Percentiles rank a stretch among this genome's conserved stretches.
phyloP scores from a whole-genome alignment of 164 flowering plant genomes.

The Buxus sempervirens region DNA sequence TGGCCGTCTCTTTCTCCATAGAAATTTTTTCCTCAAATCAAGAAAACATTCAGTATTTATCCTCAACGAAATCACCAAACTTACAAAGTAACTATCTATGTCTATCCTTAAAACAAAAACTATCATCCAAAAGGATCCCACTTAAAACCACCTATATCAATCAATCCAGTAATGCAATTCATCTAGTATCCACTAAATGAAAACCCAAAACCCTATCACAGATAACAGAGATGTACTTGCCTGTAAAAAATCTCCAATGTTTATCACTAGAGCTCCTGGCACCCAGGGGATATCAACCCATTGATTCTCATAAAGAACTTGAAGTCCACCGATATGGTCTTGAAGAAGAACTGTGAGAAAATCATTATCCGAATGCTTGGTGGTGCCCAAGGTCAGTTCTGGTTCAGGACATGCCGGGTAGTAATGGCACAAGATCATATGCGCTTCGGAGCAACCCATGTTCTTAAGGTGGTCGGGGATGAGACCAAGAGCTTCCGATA shows the following conservation, averaged over 20 bases:
- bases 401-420: slow-evolving; percentile 31
- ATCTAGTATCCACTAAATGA: too few species aligned
- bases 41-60: too few species aligned
- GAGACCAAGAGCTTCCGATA: slow-evolving; percentile 38
- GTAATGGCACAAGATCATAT: slow-evolving; percentile 7
- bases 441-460: slow-evolving; percentile 24
- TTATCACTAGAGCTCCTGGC: slow-evolving; percentile 25
- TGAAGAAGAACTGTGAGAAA: slow-evolving; percentile 27
- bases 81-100: too few species aligned
- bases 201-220: too few species aligned
- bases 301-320: slow-evolving; percentile 14
- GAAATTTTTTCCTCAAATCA: too few species aligned
- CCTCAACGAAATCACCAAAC: too few species aligned
- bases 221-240: too few species aligned
- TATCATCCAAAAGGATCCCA: too few species aligned
- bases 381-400: slow-evolving; percentile 14
- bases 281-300: slow-evolving; percentile 26
- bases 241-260: slow-evolving; percentile 31
- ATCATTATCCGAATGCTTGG: slow-evolving; percentile 17
- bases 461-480: slow-evolving; percentile 16
- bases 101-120: too few species aligned
- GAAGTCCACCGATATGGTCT: slow-evolving; percentile 28
- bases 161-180: too few species aligned
- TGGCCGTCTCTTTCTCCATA: too few species aligned
- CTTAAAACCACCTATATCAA: too few species aligned